Base-by-base conservation (phyloP, 768 basidiomycete species). In the Mycena venus region DNA sequence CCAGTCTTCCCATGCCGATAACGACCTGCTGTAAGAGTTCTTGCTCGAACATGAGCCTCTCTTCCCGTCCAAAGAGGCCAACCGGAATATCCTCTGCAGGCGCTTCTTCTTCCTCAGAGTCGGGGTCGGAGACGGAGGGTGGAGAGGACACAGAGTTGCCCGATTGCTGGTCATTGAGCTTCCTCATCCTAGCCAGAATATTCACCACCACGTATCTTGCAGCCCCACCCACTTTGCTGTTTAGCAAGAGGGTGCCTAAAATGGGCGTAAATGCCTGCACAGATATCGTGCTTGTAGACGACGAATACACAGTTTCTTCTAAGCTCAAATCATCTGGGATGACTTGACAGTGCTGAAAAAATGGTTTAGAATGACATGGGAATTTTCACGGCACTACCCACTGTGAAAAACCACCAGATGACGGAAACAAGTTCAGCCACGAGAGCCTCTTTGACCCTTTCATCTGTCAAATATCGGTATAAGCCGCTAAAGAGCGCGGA, bases 371-470 rank as follows among this genome's bases (percentile, higher is more conserved):
- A 77, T 58, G 36, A 67, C 53, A 9, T 38, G 12, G 34, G 63
- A 60, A 62, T 73, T 58, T 61, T 53, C 38, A 69, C 65, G 34
- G 32, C 42, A 75, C 81, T 14, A 55, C 69, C 68, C 76, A 91
- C 92, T 68, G 92, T 91, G 78, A 95, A 92, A 84, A 98, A 99
- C 92, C 96, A 98, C 96, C 96, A 98, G 59, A 98, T 90, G 77
- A 98, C 90, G 61, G 90, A 85, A 42, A 95, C 91, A 12, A 99
- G 86, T 76, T 95, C 93, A 2, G 91, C 88, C 1, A 95, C 93
- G 27, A 98, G 91, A 8, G 95, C 95, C 82, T 97, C 96, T 81
- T 95, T 95, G 64, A 98, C 96, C 55, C 88, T 82, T 79, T 98
- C 96, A 73, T 98, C 96, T 96, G 79, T 17, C n/a, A 38, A 72